Evolutionary conservation across 441 rosid genomes (phyloP).

Genomic region (Gossypium schwendimanii): DNA sequence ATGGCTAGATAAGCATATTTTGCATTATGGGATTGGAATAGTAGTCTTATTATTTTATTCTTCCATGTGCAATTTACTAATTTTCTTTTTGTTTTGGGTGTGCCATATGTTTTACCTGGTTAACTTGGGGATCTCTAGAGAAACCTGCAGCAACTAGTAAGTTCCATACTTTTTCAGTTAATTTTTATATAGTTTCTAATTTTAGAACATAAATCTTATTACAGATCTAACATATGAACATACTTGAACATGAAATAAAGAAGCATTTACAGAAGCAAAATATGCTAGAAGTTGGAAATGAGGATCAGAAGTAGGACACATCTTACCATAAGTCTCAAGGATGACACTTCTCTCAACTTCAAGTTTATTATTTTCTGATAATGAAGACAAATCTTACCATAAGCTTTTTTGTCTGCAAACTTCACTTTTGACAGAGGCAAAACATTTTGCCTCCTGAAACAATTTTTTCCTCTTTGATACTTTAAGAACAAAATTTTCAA

Average conservation of each 20-base stretch:
- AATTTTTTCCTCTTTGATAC: background rate
- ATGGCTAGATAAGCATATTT: background rate
- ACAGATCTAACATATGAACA: background rate
- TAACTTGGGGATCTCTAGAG: slow-evolving; percentile 54
- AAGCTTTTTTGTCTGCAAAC: background rate
- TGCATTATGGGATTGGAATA: background rate
- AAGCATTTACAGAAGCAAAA: background rate
- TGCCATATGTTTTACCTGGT: slow-evolving; percentile 29
- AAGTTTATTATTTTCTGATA: background rate
- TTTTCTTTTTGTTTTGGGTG: slow-evolving; percentile 17
- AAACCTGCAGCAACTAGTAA: slow-evolving; percentile 95
- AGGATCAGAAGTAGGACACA: background rate
- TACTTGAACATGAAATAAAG: background rate
- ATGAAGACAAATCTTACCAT: background rate
- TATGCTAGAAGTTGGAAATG: background rate
- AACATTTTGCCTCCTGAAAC: background rate
- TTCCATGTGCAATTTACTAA: slow-evolving; percentile 12
- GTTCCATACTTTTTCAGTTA: slow-evolving; percentile 24
- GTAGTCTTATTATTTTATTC: background rate
- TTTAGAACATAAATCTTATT: background rate
- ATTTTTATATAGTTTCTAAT: background rate
- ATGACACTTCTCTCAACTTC: background rate
- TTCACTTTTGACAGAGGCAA: background rate
- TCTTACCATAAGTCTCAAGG: background rate
- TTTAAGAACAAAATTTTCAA: background rate